Base-by-base conservation (phyloP, 768 basidiomycete species). In the Tephrocybe sp. region DNA sequence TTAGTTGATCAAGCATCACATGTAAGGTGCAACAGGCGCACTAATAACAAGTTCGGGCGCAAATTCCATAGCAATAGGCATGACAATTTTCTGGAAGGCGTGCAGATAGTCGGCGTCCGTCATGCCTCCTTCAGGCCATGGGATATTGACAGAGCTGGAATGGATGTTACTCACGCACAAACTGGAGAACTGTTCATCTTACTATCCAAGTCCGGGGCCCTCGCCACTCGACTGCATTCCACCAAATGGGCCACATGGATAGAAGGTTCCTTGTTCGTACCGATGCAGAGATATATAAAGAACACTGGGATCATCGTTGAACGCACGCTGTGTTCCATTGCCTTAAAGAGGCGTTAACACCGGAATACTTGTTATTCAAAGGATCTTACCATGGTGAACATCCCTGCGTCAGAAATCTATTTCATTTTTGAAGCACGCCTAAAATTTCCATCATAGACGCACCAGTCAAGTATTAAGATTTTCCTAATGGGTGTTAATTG, bases 11-110 rank as follows among this genome's bases (percentile, higher is more conserved):
- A 13, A 14, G 10, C 16, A n/a, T 3, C 9, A 6, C 19, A 22
- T 33, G 39, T 1, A 42, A 38, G 33, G 6, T 10, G 17, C 10
- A 17, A 30, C 11, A 14, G 4, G 74, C 90, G 49, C 59, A 98
- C 97, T 92, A 56, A 98, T 94, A 5, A 99, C 92, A 4, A 98
- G 76, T 55, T 99, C 95, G 2, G 97, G 97, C 0, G 88, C 83
- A 65, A 98, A 99, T 68, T 99, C 97, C 68, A 93, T 80, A 0
- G 92, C 95, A 53, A 99, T 96, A 1, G 97, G 97, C 90, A 99
- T 93, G 30, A 98, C 79, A 39, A 98, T 79, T 61, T 87, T 86
- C 62, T 98, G 94, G 68, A 99, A 98, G 0, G 97, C 97, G 60
- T 95, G 87, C 16, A 99, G 78, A 61, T 99, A 99, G 63, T 99